Evolutionary conservation across 2,329 filamentous ascomycete genomes (phyloP).

Genomic region (Talaromyces marneffei): DNA sequence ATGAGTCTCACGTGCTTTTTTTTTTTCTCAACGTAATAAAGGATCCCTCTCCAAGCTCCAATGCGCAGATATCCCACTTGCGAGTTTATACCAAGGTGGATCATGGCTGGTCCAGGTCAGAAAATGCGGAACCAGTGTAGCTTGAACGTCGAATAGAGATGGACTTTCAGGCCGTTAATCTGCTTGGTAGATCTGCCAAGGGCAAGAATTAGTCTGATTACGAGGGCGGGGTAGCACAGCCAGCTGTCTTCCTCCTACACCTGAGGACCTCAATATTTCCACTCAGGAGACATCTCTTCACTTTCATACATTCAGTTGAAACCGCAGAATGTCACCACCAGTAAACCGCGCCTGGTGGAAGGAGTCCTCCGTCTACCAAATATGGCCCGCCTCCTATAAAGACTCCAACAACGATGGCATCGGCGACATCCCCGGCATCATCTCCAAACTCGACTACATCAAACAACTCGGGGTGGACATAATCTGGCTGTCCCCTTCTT

Average conservation of each 20-base stretch:
- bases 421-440: conserved; percentile 61
- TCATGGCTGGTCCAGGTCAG: neutral
- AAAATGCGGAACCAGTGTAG: neutral
- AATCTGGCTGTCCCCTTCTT: conserved; percentile 51
- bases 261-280: neutral
- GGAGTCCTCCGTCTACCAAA: conserved; percentile 53
- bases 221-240: neutral
- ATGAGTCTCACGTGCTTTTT: neutral
- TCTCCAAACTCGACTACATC: conserved; percentile 60
- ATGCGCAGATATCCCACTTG: neutral
- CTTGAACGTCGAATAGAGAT: neutral
- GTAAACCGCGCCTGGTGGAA: conserved; percentile 50
- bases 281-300: too few species aligned
- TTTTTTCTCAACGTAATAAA: too few species aligned
- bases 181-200: neutral
- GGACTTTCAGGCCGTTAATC: neutral
- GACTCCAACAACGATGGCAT: conserved; percentile 50
- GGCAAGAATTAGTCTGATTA: neutral
- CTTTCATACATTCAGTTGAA: neutral
- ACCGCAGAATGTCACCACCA: neutral
- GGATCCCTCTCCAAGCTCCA: neutral
- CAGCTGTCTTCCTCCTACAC: neutral
- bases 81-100: neutral
- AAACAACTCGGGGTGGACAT: conserved; percentile 56
- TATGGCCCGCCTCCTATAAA: conserved; percentile 55